These are phyloP conservation scores for Naganishia kalamii DNA, from an alignment of 768 basidiomycete species.

Conservation along the genomic window DNA sequence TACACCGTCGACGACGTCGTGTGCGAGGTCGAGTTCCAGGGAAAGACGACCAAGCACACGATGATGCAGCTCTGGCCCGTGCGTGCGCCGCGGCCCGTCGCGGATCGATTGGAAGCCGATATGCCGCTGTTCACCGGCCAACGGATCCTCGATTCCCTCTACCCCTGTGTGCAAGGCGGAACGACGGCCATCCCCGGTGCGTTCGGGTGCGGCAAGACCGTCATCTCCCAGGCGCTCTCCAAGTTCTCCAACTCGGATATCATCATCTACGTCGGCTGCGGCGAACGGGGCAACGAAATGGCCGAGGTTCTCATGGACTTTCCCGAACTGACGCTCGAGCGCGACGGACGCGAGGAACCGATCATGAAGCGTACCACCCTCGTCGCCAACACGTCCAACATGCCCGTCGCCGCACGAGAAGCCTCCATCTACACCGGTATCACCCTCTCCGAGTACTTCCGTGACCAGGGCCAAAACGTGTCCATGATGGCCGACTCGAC, in stretches of 20 bases:
- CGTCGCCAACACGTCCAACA: conserved; percentile 98
- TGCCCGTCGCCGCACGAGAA: conserved; percentile 99
- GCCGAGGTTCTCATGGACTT: conserved; percentile 97
- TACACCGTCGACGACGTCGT: conserved; percentile 90
- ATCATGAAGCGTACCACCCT: conserved; percentile 99
- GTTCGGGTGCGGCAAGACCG: conserved; percentile 83
- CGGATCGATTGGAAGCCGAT: conserved; percentile 92
- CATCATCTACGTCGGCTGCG: conserved; percentile 97
- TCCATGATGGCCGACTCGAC: conserved; percentile 99
- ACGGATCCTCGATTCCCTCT: conserved; percentile 90
- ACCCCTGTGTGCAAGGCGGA: conserved; percentile 64
- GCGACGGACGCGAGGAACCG: conserved; percentile 84
- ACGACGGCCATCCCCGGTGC: conserved; percentile 76
- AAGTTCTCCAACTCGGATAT: conserved; percentile 99
- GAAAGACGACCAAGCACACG: conserved; percentile 83
- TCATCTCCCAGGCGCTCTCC: conserved; percentile 64
- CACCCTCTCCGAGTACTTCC: conserved; percentile 98
- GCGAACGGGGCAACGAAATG: conserved; percentile 62
- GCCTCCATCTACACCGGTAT: conserved; percentile 99
- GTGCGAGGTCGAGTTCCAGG: conserved; percentile 94
- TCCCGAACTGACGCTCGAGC: conserved; percentile 87
- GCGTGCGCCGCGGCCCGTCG: conserved; percentile 87
- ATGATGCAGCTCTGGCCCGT: conserved; percentile 99
- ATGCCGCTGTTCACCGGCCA: conserved; percentile 91
- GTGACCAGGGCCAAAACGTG: conserved; percentile 94